Evolutionary conservation across 2,329 filamentous ascomycete species (phyloP).

Genomic region (Graphiopsis chlorocephala): DNA sequence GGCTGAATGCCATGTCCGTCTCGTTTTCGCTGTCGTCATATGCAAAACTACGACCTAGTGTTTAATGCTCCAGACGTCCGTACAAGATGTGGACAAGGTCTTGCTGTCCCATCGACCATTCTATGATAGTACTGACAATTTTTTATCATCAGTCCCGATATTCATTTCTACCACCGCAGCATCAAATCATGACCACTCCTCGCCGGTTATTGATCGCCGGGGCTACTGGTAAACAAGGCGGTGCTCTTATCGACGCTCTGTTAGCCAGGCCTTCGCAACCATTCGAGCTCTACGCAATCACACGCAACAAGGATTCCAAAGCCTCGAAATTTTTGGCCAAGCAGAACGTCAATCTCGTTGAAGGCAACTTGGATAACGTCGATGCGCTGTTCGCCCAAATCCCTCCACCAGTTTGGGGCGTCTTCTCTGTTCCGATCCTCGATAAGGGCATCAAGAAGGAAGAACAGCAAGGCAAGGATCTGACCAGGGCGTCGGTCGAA

Average conservation of each 20-base stretch:
- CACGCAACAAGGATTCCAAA: conserved; percentile 54
- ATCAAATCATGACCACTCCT: not conserved
- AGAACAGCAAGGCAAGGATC: conserved; percentile 55
- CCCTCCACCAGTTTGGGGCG: conserved; percentile 26
- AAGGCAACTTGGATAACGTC: conserved; percentile 57
- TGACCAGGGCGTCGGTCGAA: conserved; percentile 53
- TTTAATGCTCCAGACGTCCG: not conserved
- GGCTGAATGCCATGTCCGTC: conserved; percentile 1
- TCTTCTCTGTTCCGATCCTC: conserved; percentile 28
- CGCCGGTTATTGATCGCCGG: conserved; percentile 42
- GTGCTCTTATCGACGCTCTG: conserved; percentile 43
- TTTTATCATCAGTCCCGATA: not conserved
- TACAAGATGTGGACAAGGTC: not conserved
- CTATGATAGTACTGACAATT: not conserved
- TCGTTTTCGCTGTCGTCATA: not conserved
- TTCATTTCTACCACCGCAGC: not conserved
- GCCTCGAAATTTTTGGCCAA: conserved; percentile 40
- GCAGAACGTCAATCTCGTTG: conserved; percentile 52
- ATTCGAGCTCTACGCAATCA: conserved; percentile 56
- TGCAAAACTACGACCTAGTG: not conserved
- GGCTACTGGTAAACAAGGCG: conserved; percentile 48
- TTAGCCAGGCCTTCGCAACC: conserved; percentile 33
- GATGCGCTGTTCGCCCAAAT: conserved; percentile 47
- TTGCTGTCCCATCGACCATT: too few relatives aligned
- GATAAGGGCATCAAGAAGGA: conserved; percentile 32